Conservation (phyloP, 148 eudicot species). For the Spergularia marina region DNA sequence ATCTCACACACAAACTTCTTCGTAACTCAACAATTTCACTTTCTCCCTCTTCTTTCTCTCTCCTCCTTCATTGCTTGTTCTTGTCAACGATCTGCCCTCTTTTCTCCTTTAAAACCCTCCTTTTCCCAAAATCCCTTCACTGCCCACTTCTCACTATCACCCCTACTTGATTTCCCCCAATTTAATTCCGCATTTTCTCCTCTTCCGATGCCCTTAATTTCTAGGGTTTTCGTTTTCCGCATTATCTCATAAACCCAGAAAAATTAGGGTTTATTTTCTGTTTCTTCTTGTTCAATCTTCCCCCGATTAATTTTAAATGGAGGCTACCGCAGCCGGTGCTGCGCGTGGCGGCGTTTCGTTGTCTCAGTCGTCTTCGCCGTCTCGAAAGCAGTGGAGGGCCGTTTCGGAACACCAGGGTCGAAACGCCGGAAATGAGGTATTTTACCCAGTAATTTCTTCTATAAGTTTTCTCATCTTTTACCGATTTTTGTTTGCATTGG, state of each 20-base stretch:
- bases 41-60: conserved; percentile 1
- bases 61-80: neutral
- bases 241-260: conserved; percentile 6
- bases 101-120: conserved; percentile 7
- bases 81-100: conserved; percentile 23
- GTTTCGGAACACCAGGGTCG: conserved; percentile 65
- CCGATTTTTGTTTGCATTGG: conserved; percentile 20
- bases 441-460: neutral
- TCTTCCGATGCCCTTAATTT: conserved; percentile 17
- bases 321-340: conserved; percentile 48
- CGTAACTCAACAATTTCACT: neutral
- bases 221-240: conserved; percentile 28
- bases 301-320: conserved; percentile 35
- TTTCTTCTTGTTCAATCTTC: neutral
- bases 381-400: conserved; percentile 80
- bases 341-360: conserved; percentile 51
- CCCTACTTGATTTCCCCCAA: neutral
- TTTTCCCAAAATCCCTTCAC: conserved; percentile 10
- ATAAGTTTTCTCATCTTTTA: neutral
- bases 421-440: conserved; percentile 52
- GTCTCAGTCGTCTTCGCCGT: conserved; percentile 43
- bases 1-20: no score
- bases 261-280: conserved; percentile 18
- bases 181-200: conserved; percentile 19
- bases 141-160: neutral